Evolutionary conservation across 139 green algal genomes (phyloP).

Genomic region (Edaphochlamys debaryana): DNA sequence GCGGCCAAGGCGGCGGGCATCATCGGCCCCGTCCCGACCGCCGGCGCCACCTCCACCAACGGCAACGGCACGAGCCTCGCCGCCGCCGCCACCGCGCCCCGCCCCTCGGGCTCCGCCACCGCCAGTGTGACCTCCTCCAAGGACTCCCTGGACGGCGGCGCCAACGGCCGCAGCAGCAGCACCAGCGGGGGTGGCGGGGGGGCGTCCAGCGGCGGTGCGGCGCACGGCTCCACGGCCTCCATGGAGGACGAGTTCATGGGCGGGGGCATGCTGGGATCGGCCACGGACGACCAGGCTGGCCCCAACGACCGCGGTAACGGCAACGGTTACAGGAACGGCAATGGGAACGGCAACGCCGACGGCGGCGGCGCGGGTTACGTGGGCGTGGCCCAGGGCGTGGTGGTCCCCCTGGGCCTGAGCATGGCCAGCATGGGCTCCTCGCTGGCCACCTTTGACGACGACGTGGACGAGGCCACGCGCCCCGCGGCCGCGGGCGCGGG

Average conservation of each 20-base stretch:
- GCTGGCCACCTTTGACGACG: slow-evolving; percentile 13
- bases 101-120: too few relatives aligned
- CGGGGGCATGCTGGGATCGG: background rate
- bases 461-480: slow-evolving; percentile 9
- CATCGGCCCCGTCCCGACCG: background rate
- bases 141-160: too few relatives aligned
- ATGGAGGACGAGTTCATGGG: background rate
- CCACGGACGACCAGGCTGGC: background rate
- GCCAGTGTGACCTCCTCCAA: too few relatives aligned
- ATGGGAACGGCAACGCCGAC: background rate
- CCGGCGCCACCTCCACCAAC: background rate
- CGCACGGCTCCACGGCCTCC: too few relatives aligned
- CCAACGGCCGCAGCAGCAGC: too few relatives aligned
- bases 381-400: background rate
- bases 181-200: too few relatives aligned
- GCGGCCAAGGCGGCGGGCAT: background rate
- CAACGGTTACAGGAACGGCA: too few relatives aligned
- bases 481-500: background rate
- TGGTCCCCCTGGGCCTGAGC: background rate
- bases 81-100: too few relatives aligned
- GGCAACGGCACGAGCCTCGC: background rate
- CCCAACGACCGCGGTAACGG: background rate
- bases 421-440: background rate
- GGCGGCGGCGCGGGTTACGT: background rate
- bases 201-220: too few relatives aligned